phyloP scores from a whole-genome alignment of 106 monocot genomes.

The Iris macrosiphon region DNA sequence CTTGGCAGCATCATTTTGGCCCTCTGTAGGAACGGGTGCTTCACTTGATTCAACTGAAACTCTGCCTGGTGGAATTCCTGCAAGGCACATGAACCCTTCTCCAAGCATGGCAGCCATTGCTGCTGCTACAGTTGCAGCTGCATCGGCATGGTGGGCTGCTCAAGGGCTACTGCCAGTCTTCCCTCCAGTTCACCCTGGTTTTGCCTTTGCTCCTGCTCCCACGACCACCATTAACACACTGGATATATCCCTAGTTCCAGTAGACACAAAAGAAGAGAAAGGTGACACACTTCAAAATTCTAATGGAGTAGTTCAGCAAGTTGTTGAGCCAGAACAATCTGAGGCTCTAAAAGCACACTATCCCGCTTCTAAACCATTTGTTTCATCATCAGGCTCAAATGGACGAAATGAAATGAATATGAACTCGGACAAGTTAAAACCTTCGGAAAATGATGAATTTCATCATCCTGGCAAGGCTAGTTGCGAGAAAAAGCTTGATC shows the following conservation, averaged over 20 bases:
- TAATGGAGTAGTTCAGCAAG: constrained; percentile 3
- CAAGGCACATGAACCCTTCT: constrained; percentile 15
- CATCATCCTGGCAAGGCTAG: constrained; percentile 10
- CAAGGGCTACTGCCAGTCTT: constrained; percentile 64
- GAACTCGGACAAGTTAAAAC: constrained; percentile 21
- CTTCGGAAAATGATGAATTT: not conserved
- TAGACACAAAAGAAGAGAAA: constrained; percentile 8
- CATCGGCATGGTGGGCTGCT: constrained; percentile 88
- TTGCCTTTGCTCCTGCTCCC: constrained; percentile 33
- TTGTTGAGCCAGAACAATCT: constrained; percentile 11
- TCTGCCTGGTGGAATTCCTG: constrained; percentile 8
- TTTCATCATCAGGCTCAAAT: constrained; percentile 37
- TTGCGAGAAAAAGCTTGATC: constrained; percentile 45
- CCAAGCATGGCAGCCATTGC: constrained; percentile 57
- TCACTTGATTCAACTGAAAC: constrained; percentile 22
- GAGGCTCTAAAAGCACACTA: constrained; percentile 1
- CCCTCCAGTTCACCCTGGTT: constrained; percentile 36
- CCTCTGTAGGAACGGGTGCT: constrained; percentile 20
- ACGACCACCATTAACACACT: constrained; percentile 10
- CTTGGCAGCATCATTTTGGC: constrained; percentile 78
- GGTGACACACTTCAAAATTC: not conserved
- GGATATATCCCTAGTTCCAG: constrained; percentile 1
- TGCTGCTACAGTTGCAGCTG: constrained; percentile 86
- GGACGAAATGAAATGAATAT: constrained; percentile 12
- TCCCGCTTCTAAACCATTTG: constrained; percentile 11